These are phyloP conservation scores for Skeletonema grethae DNA, from an alignment of 108 stramenopile genomes.

Conservation along the genomic window DNA sequence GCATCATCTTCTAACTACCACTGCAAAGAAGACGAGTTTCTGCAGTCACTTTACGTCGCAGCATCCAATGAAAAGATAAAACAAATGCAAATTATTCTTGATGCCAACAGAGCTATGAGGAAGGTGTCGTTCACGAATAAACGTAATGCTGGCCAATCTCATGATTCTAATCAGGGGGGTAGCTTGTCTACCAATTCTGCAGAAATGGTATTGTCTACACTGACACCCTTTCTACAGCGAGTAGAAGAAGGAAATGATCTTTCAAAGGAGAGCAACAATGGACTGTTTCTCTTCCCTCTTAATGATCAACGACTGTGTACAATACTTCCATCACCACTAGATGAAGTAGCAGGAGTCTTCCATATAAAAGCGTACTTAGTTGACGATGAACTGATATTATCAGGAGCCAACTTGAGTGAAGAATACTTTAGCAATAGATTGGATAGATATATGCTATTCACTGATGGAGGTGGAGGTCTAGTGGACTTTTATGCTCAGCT, in stretches of 20 bases:
- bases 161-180: neutral
- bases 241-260: constrained; percentile 37
- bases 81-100: constrained; percentile 67
- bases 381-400: constrained; percentile 76
- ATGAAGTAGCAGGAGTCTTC: constrained; percentile 87
- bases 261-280: constrained; percentile 10
- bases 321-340: constrained; percentile 72
- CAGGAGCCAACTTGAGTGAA: constrained; percentile 84
- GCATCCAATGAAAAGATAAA: constrained; percentile 16
- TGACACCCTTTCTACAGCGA: constrained; percentile 54
- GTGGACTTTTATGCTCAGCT: constrained; percentile 80
- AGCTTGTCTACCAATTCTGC: constrained; percentile 26
- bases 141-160: constrained; percentile 3
- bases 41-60: constrained; percentile 52
- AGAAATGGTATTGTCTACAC: constrained; percentile 17
- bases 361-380: constrained; percentile 86
- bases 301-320: constrained; percentile 45
- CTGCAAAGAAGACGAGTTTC: constrained; percentile 47
- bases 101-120: constrained; percentile 73
- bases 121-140: constrained; percentile 51
- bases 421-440: constrained; percentile 85
- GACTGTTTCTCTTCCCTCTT: constrained; percentile 65
- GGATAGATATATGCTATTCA: constrained; percentile 78
- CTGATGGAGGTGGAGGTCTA: constrained; percentile 68
- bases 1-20: neutral